Percentiles rank a stretch among this genome's conserved stretches.
phyloP scores from a whole-genome alignment of 805 yeast genomes.

The Cyberlindnera mississippiensis region DNA sequence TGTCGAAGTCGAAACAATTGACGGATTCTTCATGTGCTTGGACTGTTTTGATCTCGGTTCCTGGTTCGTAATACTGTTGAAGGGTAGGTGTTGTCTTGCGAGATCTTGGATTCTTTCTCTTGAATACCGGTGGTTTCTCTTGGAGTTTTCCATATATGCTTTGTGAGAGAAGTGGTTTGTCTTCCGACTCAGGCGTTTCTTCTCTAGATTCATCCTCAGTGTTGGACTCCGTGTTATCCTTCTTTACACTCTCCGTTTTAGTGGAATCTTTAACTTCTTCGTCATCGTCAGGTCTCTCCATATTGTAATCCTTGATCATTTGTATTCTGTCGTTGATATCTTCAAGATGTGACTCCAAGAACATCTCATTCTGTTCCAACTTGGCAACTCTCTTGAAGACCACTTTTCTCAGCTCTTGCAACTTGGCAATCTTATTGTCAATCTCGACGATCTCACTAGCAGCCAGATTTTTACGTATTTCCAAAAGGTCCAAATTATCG shows the following conservation, averaged over 20 bases:
- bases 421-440: slow-evolving; percentile 50
- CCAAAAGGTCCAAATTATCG: slow-evolving; percentile 49
- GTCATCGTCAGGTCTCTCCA: slow-evolving; percentile 28
- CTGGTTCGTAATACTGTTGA: slow-evolving; percentile 61
- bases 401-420: slow-evolving; percentile 47
- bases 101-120: slow-evolving; percentile 28
- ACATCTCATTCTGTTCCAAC: slow-evolving; percentile 58
- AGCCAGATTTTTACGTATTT: slow-evolving; percentile 60
- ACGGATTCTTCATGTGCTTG: slow-evolving; percentile 51
- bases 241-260: background rate
- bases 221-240: background rate
- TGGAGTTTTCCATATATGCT: slow-evolving; percentile 43
- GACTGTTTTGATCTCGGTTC: slow-evolving; percentile 47
- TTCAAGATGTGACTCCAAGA: slow-evolving; percentile 44
- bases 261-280: slow-evolving; percentile 9
- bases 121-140: slow-evolving; percentile 31
- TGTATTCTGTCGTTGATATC: slow-evolving; percentile 42
- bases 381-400: slow-evolving; percentile 57
- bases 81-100: slow-evolving; percentile 58
- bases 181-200: slow-evolving; percentile 12
- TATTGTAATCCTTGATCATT: slow-evolving; percentile 38
- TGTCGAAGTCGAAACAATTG: slow-evolving; percentile 61
- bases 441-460: slow-evolving; percentile 62
- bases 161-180: slow-evolving; percentile 35
- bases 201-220: slow-evolving; percentile 10